phyloP scores from a whole-genome alignment of 805 yeast species.

The Candida ortonii region DNA sequence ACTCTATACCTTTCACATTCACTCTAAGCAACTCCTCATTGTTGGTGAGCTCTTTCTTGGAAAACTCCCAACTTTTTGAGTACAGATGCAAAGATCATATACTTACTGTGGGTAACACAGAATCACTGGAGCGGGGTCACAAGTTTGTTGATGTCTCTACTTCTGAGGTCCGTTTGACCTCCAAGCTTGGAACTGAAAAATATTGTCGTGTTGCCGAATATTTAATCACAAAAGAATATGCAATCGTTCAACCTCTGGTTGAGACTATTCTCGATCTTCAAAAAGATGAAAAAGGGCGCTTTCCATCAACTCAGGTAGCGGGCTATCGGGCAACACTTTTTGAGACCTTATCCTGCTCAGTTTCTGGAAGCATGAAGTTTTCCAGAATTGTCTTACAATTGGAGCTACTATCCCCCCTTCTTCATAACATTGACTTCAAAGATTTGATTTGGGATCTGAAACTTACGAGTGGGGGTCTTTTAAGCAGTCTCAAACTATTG shows the following conservation, averaged over 20 bases:
- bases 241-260: constrained; percentile 20
- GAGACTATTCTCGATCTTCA: constrained; percentile 2
- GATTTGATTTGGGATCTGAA: constrained; percentile 9
- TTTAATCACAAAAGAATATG: constrained; percentile 24
- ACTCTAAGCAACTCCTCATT: constrained; percentile 8
- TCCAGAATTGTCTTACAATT: constrained; percentile 11
- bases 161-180: constrained; percentile 13
- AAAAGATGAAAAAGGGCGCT: not conserved
- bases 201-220: constrained; percentile 21
- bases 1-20: constrained; percentile 23
- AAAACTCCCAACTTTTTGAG: constrained; percentile 14
- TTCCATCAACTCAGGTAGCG: too few species aligned
- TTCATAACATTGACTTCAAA: constrained; percentile 18
- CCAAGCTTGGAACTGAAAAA: constrained; percentile 23
- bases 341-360: constrained; percentile 1
- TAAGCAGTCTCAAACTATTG: constrained; percentile 9
- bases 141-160: constrained; percentile 20
- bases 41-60: constrained; percentile 5
- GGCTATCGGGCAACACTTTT: too few species aligned
- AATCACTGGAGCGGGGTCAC: constrained; percentile 21
- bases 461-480: constrained; percentile 10
- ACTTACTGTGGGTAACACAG: constrained; percentile 21
- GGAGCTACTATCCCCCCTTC: constrained; percentile 17
- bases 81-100: constrained; percentile 13
- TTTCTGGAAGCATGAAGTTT: constrained; percentile 9